Conservation (phyloP, 2,329 filamentous ascomycete species). For the Lasiodiplodia sp. region DNA sequence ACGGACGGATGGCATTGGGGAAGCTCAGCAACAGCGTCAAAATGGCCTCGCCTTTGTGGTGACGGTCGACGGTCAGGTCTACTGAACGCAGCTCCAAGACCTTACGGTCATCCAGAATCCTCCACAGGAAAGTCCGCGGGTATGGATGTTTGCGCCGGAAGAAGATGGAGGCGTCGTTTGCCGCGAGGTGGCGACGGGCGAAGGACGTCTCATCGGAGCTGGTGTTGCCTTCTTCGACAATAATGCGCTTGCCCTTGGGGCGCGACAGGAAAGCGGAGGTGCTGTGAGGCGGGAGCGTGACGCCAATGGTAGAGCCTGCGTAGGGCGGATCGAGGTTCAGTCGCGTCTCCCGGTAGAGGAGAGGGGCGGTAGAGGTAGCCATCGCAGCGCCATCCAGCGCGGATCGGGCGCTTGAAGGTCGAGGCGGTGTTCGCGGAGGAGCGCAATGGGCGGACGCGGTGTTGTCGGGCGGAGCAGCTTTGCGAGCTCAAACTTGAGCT, state of each 20-base stretch:
- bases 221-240: conserved; percentile 48
- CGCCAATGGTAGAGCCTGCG: conserved; percentile 72
- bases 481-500: conserved; percentile 26
- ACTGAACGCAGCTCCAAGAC: conserved; percentile 83
- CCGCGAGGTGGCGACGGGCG: conserved; percentile 75
- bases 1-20: conserved; percentile 72
- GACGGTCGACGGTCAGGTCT: conserved; percentile 74
- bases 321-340: conserved; percentile 81
- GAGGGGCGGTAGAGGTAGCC: conserved; percentile 68
- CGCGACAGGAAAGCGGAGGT: conserved; percentile 44
- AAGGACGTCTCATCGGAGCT: conserved; percentile 76
- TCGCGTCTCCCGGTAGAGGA: conserved; percentile 85
- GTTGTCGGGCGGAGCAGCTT: conserved; percentile 27
- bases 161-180: conserved; percentile 77
- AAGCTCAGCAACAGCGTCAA: conserved; percentile 82
- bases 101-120: conserved; percentile 80
- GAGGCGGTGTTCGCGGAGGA: not conserved
- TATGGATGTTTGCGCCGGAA: conserved; percentile 78
- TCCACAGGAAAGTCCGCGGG: conserved; percentile 90
- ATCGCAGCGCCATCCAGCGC: conserved; percentile 70
- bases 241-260: conserved; percentile 42
- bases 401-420: conserved; percentile 10
- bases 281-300: conserved; percentile 53
- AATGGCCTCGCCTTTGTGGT: conserved; percentile 69
- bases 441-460: conserved; percentile 23